These are phyloP conservation scores for Apiospora arundinis DNA, from an alignment of 2,329 filamentous ascomycete genomes.

Conservation along the genomic window DNA sequence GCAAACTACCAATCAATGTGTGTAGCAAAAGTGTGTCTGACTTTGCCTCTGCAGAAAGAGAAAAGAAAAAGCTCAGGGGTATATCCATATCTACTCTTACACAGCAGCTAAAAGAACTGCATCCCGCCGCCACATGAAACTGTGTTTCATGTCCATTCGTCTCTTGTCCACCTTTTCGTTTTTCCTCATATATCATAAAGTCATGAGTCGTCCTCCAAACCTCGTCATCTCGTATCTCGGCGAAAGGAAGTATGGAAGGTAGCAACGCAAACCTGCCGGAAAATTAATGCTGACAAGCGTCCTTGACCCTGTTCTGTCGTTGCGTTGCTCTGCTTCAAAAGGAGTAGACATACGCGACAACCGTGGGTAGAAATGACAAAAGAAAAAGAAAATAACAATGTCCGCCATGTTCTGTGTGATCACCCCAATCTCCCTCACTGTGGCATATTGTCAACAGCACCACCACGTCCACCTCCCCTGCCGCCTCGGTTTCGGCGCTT, in stretches of 20 bases:
- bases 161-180: not conserved
- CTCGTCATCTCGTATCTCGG: not conserved
- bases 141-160: not conserved
- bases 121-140: not conserved
- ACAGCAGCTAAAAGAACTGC: not conserved
- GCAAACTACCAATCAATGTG: conserved; percentile 2
- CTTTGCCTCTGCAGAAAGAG: not conserved
- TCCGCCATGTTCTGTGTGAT: not conserved
- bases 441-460: not conserved
- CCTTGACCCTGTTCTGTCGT: not conserved
- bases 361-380: not conserved
- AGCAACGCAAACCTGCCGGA: not conserved
- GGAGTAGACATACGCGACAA: not conserved
- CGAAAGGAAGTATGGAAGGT: not conserved
- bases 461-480: not conserved
- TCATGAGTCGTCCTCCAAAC: not conserved
- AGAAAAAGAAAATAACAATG: not conserved
- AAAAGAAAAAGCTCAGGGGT: not conserved
- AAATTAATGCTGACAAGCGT: not conserved
- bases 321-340: not conserved
- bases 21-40: not conserved
- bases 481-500: conserved; percentile 21
- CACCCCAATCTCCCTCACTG: not conserved
- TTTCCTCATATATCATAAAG: not conserved
- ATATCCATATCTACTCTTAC: conserved; percentile 9